Percentiles rank a stretch among this genome's conserved stretches.
Conservation (phyloP, 208 protist genomes). For the Porcisia deanei region DNA sequence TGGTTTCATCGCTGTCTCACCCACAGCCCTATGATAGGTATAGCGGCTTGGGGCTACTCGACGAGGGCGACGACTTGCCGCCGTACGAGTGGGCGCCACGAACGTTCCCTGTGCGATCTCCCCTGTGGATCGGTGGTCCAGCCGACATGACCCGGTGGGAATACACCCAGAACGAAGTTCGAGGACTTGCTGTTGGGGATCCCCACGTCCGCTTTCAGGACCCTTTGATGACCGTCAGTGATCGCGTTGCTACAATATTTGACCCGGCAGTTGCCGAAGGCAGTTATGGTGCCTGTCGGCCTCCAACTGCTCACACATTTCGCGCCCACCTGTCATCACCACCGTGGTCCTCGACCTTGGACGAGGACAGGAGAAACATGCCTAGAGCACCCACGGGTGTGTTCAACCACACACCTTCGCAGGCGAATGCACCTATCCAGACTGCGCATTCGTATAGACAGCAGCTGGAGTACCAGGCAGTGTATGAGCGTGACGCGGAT, state of each 20-base stretch:
- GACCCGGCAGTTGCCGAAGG: neutral
- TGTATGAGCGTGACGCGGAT: neutral
- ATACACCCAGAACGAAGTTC: neutral
- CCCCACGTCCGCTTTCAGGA: constrained; percentile 8
- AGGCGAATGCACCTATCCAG: neutral
- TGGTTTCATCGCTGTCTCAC: neutral
- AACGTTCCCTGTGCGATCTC: constrained; percentile 15
- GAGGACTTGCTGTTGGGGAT: neutral
- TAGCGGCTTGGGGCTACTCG: constrained; percentile 7
- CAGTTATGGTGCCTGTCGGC: neutral
- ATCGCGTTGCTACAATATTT: too few species aligned
- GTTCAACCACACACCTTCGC: neutral
- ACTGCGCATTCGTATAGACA: neutral
- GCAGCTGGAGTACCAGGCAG: neutral
- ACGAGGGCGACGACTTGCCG: constrained; percentile 11
- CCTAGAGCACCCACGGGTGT: neutral
- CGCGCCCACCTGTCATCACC: constrained; percentile 10
- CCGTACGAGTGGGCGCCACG: constrained; percentile 32
- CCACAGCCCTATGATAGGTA: constrained; percentile 20
- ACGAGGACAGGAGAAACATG: neutral
- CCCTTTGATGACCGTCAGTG: neutral
- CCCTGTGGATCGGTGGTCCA: neutral
- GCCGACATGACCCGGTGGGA: neutral
- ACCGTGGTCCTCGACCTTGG: neutral
- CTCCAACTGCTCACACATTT: constrained; percentile 18